Conservation (phyloP, 345 rosid genomes). For the Citrus inodora region DNA sequence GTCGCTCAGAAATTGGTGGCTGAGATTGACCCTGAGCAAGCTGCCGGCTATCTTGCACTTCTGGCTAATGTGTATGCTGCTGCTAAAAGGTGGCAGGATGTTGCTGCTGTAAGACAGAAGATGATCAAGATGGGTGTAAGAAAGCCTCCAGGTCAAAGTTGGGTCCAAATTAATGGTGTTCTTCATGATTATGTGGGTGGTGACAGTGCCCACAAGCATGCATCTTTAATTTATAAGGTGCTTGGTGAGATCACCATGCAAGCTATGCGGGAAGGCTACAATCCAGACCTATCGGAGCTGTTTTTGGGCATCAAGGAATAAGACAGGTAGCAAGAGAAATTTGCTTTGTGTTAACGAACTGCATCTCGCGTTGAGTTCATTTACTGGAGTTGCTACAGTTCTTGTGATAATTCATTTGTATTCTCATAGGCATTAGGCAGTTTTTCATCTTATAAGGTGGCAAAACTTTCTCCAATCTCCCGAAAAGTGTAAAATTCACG, state of each 20-base stretch:
- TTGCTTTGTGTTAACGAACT: background rate
- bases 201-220: conserved; percentile 12
- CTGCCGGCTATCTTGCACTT: conserved; percentile 36
- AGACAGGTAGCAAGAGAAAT: background rate
- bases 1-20: conserved; percentile 28
- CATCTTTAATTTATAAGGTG: conserved; percentile 26
- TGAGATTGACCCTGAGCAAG: conserved; percentile 30
- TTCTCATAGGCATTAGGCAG: background rate
- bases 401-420: background rate
- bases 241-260: conserved; percentile 24
- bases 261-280: conserved; percentile 21
- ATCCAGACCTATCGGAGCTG: conserved; percentile 12
- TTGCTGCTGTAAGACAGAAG: conserved; percentile 29
- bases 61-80: conserved; percentile 38
- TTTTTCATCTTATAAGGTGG: background rate
- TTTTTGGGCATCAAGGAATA: background rate
- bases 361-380: background rate
- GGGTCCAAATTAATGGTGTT: conserved; percentile 34
- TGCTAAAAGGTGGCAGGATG: conserved; percentile 43
- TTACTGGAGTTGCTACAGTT: background rate
- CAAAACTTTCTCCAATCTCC: too few relatives aligned
- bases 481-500: too few relatives aligned
- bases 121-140: conserved; percentile 28
- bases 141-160: conserved; percentile 35
- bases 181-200: conserved; percentile 25